These are phyloP conservation scores for Antitrichia curtipendula DNA, from an alignment of 225 moss, liverwort and hornwort species.

Conservation along the genomic window DNA sequence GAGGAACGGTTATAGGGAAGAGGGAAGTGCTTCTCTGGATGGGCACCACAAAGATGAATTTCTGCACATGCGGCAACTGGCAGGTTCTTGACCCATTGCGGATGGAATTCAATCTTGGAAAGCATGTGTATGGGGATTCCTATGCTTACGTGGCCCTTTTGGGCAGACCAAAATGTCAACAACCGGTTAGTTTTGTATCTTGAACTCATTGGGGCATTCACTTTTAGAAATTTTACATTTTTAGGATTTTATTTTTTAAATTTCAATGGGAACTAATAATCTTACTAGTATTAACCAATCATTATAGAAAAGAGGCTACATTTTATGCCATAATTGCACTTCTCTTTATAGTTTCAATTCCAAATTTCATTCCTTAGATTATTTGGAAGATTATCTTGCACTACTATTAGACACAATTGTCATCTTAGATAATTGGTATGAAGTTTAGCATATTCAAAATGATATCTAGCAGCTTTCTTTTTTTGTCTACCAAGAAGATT, in stretches of 20 bases:
- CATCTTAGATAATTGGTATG: not conserved
- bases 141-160: slow-evolving; percentile 11
- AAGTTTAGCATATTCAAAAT: not conserved
- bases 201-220: not conserved
- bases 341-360: not conserved
- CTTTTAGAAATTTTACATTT: not conserved
- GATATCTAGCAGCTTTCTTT: not conserved
- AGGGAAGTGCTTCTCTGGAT: slow-evolving; percentile 10
- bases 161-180: slow-evolving; percentile 17
- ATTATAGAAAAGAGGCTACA: not conserved
- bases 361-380: not conserved
- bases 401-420: not conserved
- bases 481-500: not conserved
- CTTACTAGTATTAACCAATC: not conserved
- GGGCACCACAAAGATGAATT: slow-evolving; percentile 1
- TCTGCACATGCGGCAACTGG: slow-evolving; percentile 5
- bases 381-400: not conserved
- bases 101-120: slow-evolving; percentile 33
- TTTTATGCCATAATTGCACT: not conserved
- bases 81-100: slow-evolving; percentile 15
- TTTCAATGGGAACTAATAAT: not conserved
- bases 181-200: not conserved
- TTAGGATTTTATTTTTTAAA: not conserved
- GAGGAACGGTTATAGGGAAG: not conserved
- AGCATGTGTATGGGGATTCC: slow-evolving; percentile 3